These are phyloP conservation scores for Suillus spraguei DNA, from an alignment of 768 basidiomycete genomes.

Conservation along the genomic window DNA sequence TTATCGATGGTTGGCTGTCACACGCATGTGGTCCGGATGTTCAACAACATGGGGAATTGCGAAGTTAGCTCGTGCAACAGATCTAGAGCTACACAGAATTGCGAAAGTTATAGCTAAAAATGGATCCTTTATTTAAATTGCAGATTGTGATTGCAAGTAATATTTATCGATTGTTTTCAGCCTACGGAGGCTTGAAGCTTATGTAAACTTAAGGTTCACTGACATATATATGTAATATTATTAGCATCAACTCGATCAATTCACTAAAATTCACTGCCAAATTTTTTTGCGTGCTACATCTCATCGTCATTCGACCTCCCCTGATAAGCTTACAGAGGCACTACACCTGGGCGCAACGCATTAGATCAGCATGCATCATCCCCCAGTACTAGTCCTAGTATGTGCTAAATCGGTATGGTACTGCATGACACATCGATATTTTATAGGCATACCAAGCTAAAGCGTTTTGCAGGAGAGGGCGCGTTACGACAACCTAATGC, in stretches of 20 bases:
- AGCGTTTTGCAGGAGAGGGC: background rate
- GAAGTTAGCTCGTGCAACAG: too few species aligned
- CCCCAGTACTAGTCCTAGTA: background rate
- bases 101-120: too few species aligned
- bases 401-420: background rate
- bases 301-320: background rate
- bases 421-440: background rate
- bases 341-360: background rate
- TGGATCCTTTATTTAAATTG: too few species aligned
- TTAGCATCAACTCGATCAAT: background rate
- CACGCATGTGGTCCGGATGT: too few species aligned
- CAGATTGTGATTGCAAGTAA: too few species aligned
- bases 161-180: too few species aligned
- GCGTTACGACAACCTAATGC: constrained; percentile 5
- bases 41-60: too few species aligned
- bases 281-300: background rate
- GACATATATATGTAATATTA: background rate
- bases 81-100: too few species aligned
- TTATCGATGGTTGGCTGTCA: too few species aligned
- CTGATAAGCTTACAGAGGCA: background rate
- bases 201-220: constrained; percentile 1
- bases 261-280: background rate
- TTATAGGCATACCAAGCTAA: background rate
- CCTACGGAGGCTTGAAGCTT: background rate
- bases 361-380: background rate